Evolutionary conservation across 1,139 yeast species (phyloP).

Genomic region (Pichia cactophila): DNA sequence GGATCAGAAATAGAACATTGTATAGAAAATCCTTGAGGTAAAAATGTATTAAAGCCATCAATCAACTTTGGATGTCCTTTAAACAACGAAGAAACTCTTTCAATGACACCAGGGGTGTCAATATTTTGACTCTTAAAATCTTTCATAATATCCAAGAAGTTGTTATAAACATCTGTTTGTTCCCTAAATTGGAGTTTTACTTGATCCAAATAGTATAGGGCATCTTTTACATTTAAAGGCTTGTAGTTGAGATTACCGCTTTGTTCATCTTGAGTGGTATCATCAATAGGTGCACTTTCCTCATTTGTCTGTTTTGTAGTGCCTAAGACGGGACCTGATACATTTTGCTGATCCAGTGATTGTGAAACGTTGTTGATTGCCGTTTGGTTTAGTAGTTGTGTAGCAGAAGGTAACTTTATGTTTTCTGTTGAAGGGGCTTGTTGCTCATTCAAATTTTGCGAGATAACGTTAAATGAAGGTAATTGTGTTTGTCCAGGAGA

Average conservation of each 20-base stretch:
- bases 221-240: conserved; percentile 93
- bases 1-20: conserved; percentile 94
- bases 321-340: conserved; percentile 11
- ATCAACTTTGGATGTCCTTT: conserved; percentile 89
- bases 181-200: conserved; percentile 87
- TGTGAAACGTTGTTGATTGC: conserved; percentile 2
- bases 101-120: conserved; percentile 98
- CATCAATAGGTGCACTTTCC: background rate
- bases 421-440: conserved; percentile 15
- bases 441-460: conserved; percentile 8
- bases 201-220: conserved; percentile 88
- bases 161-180: conserved; percentile 94
- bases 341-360: conserved; percentile 17
- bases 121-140: conserved; percentile 93
- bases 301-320: conserved; percentile 9
- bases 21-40: conserved; percentile 94
- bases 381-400: conserved; percentile 7
- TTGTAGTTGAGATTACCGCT: conserved; percentile 40
- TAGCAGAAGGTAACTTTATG: conserved; percentile 20
- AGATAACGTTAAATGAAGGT: conserved; percentile 11
- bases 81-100: conserved; percentile 82
- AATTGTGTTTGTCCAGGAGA: conserved; percentile 9
- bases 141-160: conserved; percentile 94
- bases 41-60: conserved; percentile 94
- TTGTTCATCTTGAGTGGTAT: conserved; percentile 1